A percentile compares a stretch with the other conserved stretches of the same genome.
phyloP scores from a whole-genome alignment of 2,329 filamentous ascomycete species.

The Hymenoscyphus repandus region DNA sequence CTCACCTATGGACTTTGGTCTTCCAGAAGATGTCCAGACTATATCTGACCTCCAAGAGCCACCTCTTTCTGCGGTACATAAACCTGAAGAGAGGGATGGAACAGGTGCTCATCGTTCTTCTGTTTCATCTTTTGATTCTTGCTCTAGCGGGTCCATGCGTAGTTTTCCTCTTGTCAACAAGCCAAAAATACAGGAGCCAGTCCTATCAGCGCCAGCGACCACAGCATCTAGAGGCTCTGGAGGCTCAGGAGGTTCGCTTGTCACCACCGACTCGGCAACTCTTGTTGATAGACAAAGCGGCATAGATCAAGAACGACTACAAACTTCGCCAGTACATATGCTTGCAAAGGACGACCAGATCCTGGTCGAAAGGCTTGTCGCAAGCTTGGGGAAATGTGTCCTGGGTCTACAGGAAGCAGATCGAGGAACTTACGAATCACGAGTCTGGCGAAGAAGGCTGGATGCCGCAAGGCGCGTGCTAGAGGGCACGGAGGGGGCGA shows the following conservation, averaged over 20 bases:
- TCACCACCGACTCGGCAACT: slow-evolving; percentile 16
- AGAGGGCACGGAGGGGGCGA: slow-evolving; percentile 56
- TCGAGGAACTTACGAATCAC: slow-evolving; percentile 50
- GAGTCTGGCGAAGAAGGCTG: slow-evolving; percentile 64
- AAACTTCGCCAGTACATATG: slow-evolving; percentile 29
- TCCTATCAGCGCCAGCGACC: slow-evolving; percentile 5
- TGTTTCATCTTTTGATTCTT: slow-evolving; percentile 45
- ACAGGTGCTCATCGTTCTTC: slow-evolving; percentile 46
- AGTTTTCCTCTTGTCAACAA: slow-evolving; percentile 58
- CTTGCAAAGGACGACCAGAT: slow-evolving; percentile 48
- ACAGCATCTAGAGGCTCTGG: slow-evolving; percentile 12
- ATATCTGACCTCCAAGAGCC: slow-evolving; percentile 8
- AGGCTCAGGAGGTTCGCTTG: slow-evolving; percentile 11
- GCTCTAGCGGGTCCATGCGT: slow-evolving; percentile 47
- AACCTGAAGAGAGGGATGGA: slow-evolving; percentile 14
- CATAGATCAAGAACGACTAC: slow-evolving; percentile 10
- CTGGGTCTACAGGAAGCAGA: slow-evolving; percentile 51
- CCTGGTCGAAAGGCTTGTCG: slow-evolving; percentile 55
- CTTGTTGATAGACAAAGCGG: slow-evolving; percentile 13
- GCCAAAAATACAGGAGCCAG: slow-evolving; percentile 30
- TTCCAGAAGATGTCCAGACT: slow-evolving; percentile 8
- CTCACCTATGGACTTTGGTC: slow-evolving; percentile 3
- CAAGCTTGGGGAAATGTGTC: slow-evolving; percentile 55
- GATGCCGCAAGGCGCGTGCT: slow-evolving; percentile 70
- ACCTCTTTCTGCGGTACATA: slow-evolving; percentile 12